These are phyloP conservation scores for Eucalyptus marginata DNA, from an alignment of 345 rosid genomes.

Conservation along the genomic window DNA sequence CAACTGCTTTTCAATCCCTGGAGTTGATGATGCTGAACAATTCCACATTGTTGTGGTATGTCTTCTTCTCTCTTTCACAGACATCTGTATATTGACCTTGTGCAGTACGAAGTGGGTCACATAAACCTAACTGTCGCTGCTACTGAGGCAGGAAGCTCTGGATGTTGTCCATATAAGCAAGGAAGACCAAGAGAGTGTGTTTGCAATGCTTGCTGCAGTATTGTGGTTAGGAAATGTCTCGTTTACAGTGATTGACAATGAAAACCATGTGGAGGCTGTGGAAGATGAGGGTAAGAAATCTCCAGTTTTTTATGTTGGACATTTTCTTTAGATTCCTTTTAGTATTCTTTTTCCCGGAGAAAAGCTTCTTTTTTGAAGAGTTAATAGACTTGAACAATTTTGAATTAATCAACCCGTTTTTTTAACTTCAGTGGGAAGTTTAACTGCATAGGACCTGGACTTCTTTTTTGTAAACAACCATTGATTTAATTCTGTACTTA, in stretches of 20 bases:
- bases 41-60: constrained; percentile 61
- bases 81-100: background rate
- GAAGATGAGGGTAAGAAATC: constrained; percentile 66
- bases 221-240: constrained; percentile 92
- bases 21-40: constrained; percentile 80
- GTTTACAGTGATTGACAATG: constrained; percentile 71
- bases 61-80: background rate
- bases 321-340: background rate
- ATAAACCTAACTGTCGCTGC: background rate
- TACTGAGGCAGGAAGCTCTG: constrained; percentile 72
- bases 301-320: background rate
- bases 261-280: constrained; percentile 83
- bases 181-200: constrained; percentile 93
- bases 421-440: background rate
- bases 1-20: constrained; percentile 57
- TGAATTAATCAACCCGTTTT: background rate
- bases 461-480: background rate
- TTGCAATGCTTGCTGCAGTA: constrained; percentile 97
- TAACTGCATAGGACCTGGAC: background rate
- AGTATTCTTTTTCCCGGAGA: background rate
- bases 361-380: background rate
- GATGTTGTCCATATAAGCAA: constrained; percentile 91
- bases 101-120: background rate
- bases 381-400: background rate
- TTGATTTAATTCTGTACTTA: background rate